phyloP scores from a whole-genome alignment of 345 rosid genomes.

The Camelina laxa region DNA sequence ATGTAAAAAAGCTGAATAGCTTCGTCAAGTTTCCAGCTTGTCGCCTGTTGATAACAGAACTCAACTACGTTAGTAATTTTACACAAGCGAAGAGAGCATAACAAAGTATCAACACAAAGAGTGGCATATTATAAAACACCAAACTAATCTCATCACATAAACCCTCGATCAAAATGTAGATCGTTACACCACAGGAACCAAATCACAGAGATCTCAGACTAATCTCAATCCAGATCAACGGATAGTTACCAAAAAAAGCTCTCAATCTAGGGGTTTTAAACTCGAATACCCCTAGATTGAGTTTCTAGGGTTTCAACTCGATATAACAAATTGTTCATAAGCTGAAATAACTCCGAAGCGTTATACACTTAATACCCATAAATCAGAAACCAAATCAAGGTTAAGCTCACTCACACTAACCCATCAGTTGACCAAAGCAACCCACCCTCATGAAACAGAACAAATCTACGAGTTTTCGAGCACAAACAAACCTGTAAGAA shows the following conservation, averaged over 20 bases:
- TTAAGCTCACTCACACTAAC: constrained; percentile 30
- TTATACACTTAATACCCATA: background rate
- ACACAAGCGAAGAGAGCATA: constrained; percentile 5
- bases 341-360: constrained; percentile 13
- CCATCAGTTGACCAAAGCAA: constrained; percentile 6
- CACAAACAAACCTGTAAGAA: constrained; percentile 73
- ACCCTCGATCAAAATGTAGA: constrained; percentile 25
- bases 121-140: background rate
- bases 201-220: constrained; percentile 12
- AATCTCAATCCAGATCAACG: constrained; percentile 23
- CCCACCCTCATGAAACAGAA: background rate
- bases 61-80: background rate
- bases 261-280: constrained; percentile 4
- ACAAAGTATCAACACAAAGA: background rate
- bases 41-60: constrained; percentile 61
- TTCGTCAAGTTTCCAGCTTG: constrained; percentile 96
- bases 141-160: constrained; percentile 17
- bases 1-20: constrained; percentile 94
- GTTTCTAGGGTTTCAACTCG: constrained; percentile 39
- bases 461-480: constrained; percentile 33
- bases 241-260: background rate
- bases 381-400: constrained; percentile 21
- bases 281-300: no score
- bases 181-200: background rate
- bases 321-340: constrained; percentile 13